Base-by-base conservation (phyloP, 2,329 filamentous ascomycete species). In the Colletotrichum spinosum region DNA sequence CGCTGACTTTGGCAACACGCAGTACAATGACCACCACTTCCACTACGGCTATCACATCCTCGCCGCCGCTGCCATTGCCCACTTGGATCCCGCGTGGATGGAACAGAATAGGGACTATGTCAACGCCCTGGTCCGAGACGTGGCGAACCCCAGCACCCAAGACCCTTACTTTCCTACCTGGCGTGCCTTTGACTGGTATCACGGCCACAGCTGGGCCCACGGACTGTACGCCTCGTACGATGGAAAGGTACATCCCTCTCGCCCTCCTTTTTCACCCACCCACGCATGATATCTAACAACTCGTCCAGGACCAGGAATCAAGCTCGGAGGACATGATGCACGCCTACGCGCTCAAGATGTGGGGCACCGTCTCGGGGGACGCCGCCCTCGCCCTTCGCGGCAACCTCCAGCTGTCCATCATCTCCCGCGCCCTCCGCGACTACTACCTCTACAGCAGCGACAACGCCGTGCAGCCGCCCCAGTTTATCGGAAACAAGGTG, bases 131-230 rank as follows among this genome's bases (percentile, higher is more conserved):
- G 90, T 96, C 53, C 90, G 96, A 63, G 96, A 99, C 69, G 79
- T 86, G 53, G 90, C 94, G 50, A 97, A 97, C 77, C 90, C 94
- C 0, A 90, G 87, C 70, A 74, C 83, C 3, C 75, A 84, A 15
- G 94, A 97, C 74, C 82, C 84, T 35, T 88, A 88, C 71, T 98
- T 97, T 77, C 94, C 95, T 0, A 90, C 93, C 70, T 94, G 86
- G 67, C 88, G 96, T 53, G 88, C 84, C 61, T 98, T 97, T 73
- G 96, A 98, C 78, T 97, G 93, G 93, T 98, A 90, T 76, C 89
- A 97, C 73, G 96, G 95, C 2, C 96, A 98, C 82, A 94, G 91
- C 64, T 97, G 95, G 93, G 95, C 95, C 2, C 93, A 93, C 60
- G 92, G 92, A 1, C 79, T 95, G 6, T 92, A 88, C 71, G 86